Conservation (phyloP, 352 stramenopile species). For the Blastocystis hominis region DNA sequence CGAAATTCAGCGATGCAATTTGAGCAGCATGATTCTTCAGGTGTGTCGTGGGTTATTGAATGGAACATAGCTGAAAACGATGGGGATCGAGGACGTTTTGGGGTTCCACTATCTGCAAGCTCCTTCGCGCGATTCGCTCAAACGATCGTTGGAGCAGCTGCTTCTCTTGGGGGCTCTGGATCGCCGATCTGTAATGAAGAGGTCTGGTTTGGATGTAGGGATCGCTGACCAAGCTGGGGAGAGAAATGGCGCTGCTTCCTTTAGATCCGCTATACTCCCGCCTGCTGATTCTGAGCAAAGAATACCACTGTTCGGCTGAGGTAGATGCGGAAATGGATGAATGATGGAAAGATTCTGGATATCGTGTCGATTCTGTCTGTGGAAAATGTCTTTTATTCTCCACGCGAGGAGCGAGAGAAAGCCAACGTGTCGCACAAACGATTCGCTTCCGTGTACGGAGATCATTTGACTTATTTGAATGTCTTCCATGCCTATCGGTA, state of each 20-base stretch:
- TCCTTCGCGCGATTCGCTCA: slow-evolving; percentile 63
- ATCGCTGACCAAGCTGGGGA: slow-evolving; percentile 67
- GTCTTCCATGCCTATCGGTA: slow-evolving; percentile 55
- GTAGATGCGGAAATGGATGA: neutral
- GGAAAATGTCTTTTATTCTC: slow-evolving; percentile 68
- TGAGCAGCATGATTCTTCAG: slow-evolving; percentile 71
- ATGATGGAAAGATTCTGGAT: slow-evolving; percentile 65
- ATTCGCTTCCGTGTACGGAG: slow-evolving; percentile 59
- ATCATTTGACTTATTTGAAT: slow-evolving; percentile 60
- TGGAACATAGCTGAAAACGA: slow-evolving; percentile 64
- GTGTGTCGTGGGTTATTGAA: slow-evolving; percentile 59
- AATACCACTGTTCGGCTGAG: slow-evolving; percentile 63
- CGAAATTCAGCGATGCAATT: slow-evolving; percentile 70
- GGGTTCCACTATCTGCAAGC: slow-evolving; percentile 76
- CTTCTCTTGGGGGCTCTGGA: slow-evolving; percentile 65
- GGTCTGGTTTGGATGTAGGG: neutral
- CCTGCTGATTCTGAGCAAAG: slow-evolving; percentile 68
- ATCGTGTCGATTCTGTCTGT: slow-evolving; percentile 75
- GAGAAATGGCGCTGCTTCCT: slow-evolving; percentile 73
- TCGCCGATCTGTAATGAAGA: neutral
- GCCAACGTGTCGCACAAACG: slow-evolving; percentile 50
- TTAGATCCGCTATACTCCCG: slow-evolving; percentile 77
- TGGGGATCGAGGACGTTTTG: slow-evolving; percentile 69
- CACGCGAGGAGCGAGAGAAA: slow-evolving; percentile 36
- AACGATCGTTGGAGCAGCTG: slow-evolving; percentile 71